Percentiles rank a stretch among this genome's conserved stretches.
Evolutionary conservation across 495 filamentous ascomycete species (phyloP).

Genomic region (Podospora pseudocomata): DNA sequence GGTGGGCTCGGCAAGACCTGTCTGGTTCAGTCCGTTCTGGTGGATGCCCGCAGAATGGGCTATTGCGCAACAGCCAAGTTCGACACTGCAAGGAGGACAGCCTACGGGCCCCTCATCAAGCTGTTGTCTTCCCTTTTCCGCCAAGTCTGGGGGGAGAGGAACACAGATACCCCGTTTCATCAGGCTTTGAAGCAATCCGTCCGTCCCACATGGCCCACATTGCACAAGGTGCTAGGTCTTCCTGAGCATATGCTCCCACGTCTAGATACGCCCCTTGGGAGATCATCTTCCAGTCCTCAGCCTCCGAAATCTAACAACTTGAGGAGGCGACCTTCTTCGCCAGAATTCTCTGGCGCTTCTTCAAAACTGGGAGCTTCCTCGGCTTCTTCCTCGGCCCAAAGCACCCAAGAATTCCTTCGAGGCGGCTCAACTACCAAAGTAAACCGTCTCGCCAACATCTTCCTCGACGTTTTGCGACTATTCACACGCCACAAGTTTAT

Average conservation of each 20-base stretch:
- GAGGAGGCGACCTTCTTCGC: conserved; percentile 43
- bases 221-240: conserved; percentile 73
- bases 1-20: conserved; percentile 82
- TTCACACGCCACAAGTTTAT: conserved; percentile 76
- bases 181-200: conserved; percentile 67
- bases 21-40: conserved; percentile 72
- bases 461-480: conserved; percentile 76
- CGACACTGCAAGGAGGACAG: conserved; percentile 71
- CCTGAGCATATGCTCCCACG: conserved; percentile 66
- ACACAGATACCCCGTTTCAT: conserved; percentile 80
- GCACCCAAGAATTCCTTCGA: conserved; percentile 66
- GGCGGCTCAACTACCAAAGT: conserved; percentile 66
- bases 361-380: conserved; percentile 11
- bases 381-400: conserved; percentile 40
- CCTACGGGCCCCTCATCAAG: conserved; percentile 79
- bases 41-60: conserved; percentile 65
- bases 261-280: conserved; percentile 22
- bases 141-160: conserved; percentile 86
- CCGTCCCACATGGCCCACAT: conserved; percentile 70
- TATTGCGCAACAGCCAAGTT: conserved; percentile 86
- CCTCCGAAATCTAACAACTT: conserved; percentile 17
- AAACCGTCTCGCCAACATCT: conserved; percentile 76
- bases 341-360: conserved; percentile 31
- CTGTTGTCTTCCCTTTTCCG: conserved; percentile 78
- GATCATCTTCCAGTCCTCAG: conserved; percentile 26